Base-by-base conservation (phyloP, 163 green algal genomes). In the Scenedesmus sp. region DNA sequence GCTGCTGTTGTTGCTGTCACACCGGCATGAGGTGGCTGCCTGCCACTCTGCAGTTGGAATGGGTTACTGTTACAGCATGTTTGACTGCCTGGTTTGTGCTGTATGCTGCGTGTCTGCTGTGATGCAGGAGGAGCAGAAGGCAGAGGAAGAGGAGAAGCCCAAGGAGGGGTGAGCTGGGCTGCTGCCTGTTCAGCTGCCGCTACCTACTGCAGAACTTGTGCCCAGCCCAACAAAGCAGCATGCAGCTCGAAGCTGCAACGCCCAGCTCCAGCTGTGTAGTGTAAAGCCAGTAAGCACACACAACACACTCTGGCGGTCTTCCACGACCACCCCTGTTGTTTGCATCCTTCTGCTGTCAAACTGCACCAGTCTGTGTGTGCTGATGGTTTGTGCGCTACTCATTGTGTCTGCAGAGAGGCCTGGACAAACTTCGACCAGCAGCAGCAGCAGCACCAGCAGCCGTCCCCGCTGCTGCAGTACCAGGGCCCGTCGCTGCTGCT, bases 401-500 rank as follows among this genome's bases (percentile, higher is more conserved):
- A 8, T 16, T 84, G 34, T 59, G 34, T 23, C 9, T 88, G 85
- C 85, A 90, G 85, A 56, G 85, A 90, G 2, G 57, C 84, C 60
- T 90, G 85, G 85, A 82, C 85, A 12, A 54, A 55, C 34, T 90
- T 90, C 67, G 85, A 85, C 20, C 23, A 85, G 52, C 55, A 91
- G 87, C 54, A 83, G 57, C 73, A 91, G 87, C 52, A 67, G 46
- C 74, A 60, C 4, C 56, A 77, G 66, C n/a, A 26, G 82, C 54
- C 23, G 60, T 76, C 87, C 1, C 10, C 6, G 56, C 59, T 91
- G 20, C 70, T 91, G 76, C 56, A 76, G 55, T 91, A 86, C 85
- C 60, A 87, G 57, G 90, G 90, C 2, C 90, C 90, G 12, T 26
- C 90, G 23, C 59, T 93, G 57, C 67, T 55, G 15, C 84, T 93